Conservation (phyloP, 2,329 filamentous ascomycete species). For the Microcyclospora pomicola region DNA sequence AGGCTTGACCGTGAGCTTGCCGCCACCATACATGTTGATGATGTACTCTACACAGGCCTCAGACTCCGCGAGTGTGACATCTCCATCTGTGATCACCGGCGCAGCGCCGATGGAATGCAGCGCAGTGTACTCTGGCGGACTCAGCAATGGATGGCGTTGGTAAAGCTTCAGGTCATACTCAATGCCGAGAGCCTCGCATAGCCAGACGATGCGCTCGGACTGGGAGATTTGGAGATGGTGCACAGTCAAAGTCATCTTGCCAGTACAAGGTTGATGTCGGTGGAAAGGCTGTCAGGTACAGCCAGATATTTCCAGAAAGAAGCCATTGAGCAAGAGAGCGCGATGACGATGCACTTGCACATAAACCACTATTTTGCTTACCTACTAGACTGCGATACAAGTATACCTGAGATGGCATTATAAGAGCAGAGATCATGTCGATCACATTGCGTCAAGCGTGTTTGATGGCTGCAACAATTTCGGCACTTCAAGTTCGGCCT, state of each 20-base stretch:
- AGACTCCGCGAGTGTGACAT: conserved; percentile 2
- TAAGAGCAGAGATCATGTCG: too few relatives aligned
- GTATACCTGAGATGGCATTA: too few relatives aligned
- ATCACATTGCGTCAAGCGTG: too few relatives aligned
- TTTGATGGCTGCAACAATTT: too few relatives aligned
- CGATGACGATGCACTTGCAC: too few relatives aligned
- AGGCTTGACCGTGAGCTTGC: conserved; percentile 35
- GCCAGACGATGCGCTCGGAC: conserved; percentile 50
- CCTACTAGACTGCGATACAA: too few relatives aligned
- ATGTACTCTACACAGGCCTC: conserved; percentile 35
- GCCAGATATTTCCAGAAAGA: background rate
- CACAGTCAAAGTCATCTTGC: conserved; percentile 26
- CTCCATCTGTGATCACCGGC: conserved; percentile 2
- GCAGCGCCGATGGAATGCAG: conserved; percentile 2
- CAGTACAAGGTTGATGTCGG: background rate
- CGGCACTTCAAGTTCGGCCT: too few relatives aligned
- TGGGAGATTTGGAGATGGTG: conserved; percentile 35
- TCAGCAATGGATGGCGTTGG: conserved; percentile 30
- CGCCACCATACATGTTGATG: conserved; percentile 32
- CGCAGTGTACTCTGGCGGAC: conserved; percentile 17
- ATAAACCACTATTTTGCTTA: too few relatives aligned
- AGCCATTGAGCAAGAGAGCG: too few relatives aligned
- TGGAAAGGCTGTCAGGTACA: background rate
- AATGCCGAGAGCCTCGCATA: conserved; percentile 50
- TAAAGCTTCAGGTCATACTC: conserved; percentile 38